These are phyloP conservation scores for Ceratobasidium sp. DNA, from an alignment of 1,284 basidiomycete genomes.

Conservation along the genomic window DNA sequence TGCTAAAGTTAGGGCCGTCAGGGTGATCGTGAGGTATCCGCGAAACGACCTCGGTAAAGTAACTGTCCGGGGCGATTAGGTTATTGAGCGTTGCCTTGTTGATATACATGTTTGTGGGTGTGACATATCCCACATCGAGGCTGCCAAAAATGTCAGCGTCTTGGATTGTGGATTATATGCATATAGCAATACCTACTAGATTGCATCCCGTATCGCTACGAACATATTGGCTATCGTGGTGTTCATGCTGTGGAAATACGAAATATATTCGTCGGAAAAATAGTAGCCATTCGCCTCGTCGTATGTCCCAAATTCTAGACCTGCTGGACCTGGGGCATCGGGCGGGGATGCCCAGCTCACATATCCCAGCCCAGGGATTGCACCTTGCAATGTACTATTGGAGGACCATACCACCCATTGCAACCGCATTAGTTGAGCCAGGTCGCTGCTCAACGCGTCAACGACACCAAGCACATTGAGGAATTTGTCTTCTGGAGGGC, in stretches of 20 bases:
- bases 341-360: background rate
- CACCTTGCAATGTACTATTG: background rate
- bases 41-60: background rate
- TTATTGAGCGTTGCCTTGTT: background rate
- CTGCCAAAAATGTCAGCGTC: background rate
- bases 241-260: background rate
- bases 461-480: conserved; percentile 5
- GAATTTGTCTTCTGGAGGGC: background rate
- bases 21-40: background rate
- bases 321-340: background rate
- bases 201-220: conserved; percentile 13
- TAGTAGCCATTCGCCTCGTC: background rate
- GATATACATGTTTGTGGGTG: background rate
- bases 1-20: background rate
- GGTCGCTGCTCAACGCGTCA: conserved; percentile 2
- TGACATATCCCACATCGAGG: conserved; percentile 8
- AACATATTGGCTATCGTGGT: background rate
- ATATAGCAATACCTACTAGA: conserved; percentile 3
- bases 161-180: too few relatives aligned
- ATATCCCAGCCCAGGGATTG: background rate
- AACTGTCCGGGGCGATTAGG: background rate
- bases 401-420: background rate
- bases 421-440: background rate
- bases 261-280: background rate
- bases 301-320: background rate